Conservation (phyloP, 768 basidiomycete genomes). For the Termitomyces sp. region DNA sequence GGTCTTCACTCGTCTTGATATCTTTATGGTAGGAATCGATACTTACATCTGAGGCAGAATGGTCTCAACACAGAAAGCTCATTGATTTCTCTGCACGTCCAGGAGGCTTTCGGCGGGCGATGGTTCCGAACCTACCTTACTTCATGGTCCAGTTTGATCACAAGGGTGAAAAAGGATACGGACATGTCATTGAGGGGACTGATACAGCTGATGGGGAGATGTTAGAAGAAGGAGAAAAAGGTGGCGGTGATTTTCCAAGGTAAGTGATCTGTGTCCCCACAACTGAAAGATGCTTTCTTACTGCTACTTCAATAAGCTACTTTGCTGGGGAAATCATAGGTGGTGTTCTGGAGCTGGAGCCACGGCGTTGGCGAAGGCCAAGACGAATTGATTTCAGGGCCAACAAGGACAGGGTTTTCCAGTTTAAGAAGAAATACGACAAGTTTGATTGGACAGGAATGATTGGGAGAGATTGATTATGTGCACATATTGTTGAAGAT, state of each 20-base stretch:
- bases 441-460: conserved; percentile 80
- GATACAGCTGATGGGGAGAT: conserved; percentile 34
- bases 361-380: conserved; percentile 81
- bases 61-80: conserved; percentile 97
- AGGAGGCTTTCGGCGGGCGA: conserved; percentile 89
- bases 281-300: not conserved
- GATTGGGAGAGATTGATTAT: conserved; percentile 36
- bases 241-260: conserved; percentile 89
- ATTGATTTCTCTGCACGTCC: conserved; percentile 90
- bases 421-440: conserved; percentile 72
- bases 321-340: conserved; percentile 96
- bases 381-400: conserved; percentile 62
- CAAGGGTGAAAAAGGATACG: conserved; percentile 96
- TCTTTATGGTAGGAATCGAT: conserved; percentile 73
- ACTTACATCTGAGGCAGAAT: conserved; percentile 87
- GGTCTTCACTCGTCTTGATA: not conserved
- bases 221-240: conserved; percentile 83
- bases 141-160: conserved; percentile 99
- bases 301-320: conserved; percentile 45
- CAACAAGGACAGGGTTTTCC: conserved; percentile 64
- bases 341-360: conserved; percentile 82
- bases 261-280: conserved; percentile 25
- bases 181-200: conserved; percentile 95
- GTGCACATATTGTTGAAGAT: not conserved
- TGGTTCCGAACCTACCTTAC: conserved; percentile 97